These are phyloP conservation scores for Rhizophagus clarus DNA, from an alignment of 192 early-diverging fungal species.

Conservation along the genomic window DNA sequence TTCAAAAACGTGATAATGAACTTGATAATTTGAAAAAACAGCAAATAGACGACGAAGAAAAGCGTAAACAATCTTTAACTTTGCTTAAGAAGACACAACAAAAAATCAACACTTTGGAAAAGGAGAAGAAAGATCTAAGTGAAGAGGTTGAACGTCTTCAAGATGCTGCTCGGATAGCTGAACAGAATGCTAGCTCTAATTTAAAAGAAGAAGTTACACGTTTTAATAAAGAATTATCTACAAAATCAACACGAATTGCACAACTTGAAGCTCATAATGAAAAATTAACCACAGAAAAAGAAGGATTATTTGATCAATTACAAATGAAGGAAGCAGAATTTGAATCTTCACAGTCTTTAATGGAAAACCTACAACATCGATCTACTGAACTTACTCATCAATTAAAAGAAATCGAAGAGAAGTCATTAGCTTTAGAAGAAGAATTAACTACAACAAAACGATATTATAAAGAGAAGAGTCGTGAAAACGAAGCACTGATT, in stretches of 20 bases:
- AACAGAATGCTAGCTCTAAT: slow-evolving; percentile 38
- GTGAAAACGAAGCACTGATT: slow-evolving; percentile 46
- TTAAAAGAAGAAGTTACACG: slow-evolving; percentile 28
- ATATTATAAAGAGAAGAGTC: slow-evolving; percentile 37
- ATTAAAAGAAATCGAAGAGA: slow-evolving; percentile 54
- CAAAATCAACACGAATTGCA: slow-evolving; percentile 41
- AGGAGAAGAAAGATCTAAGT: slow-evolving; percentile 49
- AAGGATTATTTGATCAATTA: slow-evolving; percentile 54
- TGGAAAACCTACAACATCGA: slow-evolving; percentile 59
- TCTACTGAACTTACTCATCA: slow-evolving; percentile 50
- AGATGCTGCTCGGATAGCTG: slow-evolving; percentile 32
- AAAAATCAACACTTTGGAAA: slow-evolving; percentile 55
- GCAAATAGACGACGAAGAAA: slow-evolving; percentile 49
- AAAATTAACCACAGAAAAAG: slow-evolving; percentile 49
- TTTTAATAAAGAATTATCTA: slow-evolving; percentile 32
- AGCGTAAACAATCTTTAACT: slow-evolving; percentile 46
- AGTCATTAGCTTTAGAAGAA: slow-evolving; percentile 52
- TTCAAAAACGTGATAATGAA: slow-evolving; percentile 53
- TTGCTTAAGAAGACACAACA: slow-evolving; percentile 52
- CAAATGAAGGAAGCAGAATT: slow-evolving; percentile 63
- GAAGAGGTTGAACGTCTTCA: slow-evolving; percentile 44
- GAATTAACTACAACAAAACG: slow-evolving; percentile 45
- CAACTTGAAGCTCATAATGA: slow-evolving; percentile 44
- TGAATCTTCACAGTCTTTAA: slow-evolving; percentile 58
- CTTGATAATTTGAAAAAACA: slow-evolving; percentile 39